A percentile compares a stretch with the other conserved stretches of the same genome.
Conservation (phyloP, 768 basidiomycete genomes). For the Candolleomyces aberdarensis region DNA sequence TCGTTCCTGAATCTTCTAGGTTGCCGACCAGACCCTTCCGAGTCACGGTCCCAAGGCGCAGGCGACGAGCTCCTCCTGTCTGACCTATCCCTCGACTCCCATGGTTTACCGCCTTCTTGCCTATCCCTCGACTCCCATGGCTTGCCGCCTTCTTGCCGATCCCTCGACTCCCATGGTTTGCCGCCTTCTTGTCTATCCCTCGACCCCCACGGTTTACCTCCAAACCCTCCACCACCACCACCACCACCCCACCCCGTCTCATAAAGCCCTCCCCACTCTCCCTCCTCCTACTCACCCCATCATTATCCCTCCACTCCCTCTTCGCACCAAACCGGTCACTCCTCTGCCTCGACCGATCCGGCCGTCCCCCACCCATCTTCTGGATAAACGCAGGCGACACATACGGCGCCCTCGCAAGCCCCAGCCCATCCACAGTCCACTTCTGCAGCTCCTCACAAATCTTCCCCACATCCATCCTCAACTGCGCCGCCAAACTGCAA, state of each 20-base stretch:
- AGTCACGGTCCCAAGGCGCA: neutral
- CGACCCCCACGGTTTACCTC: neutral
- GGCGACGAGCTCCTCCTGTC: neutral
- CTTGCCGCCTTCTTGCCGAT: neutral
- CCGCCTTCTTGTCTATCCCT: neutral
- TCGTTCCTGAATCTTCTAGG: no score
- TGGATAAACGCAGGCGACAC: constrained; percentile 14
- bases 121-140: neutral
- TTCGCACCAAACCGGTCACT: constrained; percentile 3
- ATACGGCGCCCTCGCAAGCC: constrained; percentile 8
- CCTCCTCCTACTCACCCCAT: neutral
- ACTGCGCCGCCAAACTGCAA: constrained; percentile 13
- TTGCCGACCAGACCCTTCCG: neutral
- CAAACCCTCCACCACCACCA: neutral
- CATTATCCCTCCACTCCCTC: constrained; percentile 11
- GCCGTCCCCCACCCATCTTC: constrained; percentile 10
- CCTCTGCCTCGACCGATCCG: neutral
- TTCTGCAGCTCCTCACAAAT: constrained; percentile 15
- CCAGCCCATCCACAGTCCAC: constrained; percentile 20
- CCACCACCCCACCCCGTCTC: neutral
- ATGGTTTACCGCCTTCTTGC: neutral
- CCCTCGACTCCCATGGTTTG: no score
- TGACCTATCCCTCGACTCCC: neutral
- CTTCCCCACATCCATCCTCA: constrained; percentile 9
- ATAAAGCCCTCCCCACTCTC: constrained; percentile 1